Conservation (phyloP, 345 rosid genomes). For the Capsella bursapastoris region DNA sequence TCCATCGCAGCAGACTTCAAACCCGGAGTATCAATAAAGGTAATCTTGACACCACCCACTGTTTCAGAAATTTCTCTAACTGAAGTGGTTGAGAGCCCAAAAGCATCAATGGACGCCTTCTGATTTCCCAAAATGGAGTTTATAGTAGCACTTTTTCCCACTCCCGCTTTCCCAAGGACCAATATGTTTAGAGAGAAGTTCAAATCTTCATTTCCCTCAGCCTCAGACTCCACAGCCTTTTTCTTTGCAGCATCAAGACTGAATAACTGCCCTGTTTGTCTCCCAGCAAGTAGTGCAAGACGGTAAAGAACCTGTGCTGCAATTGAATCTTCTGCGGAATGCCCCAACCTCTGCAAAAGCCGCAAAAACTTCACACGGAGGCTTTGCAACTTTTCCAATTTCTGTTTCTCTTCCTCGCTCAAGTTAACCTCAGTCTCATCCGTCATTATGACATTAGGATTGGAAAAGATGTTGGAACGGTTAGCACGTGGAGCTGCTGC, state of each 20-base stretch:
- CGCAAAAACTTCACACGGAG: conserved; percentile 82
- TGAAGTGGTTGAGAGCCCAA: conserved; percentile 71
- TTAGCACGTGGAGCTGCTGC: conserved; percentile 67
- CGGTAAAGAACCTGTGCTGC: conserved; percentile 86
- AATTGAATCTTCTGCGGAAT: conserved; percentile 77
- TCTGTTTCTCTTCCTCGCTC: conserved; percentile 87
- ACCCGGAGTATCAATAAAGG: conserved; percentile 81
- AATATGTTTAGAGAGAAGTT: conserved; percentile 74
- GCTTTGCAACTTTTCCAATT: conserved; percentile 76
- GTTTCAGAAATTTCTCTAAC: conserved; percentile 73
- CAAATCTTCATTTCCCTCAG: conserved; percentile 64
- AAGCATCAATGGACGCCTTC: conserved; percentile 71
- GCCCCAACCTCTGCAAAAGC: conserved; percentile 80
- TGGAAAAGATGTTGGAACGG: conserved; percentile 61
- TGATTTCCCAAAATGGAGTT: conserved; percentile 86
- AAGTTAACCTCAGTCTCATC: conserved; percentile 61
- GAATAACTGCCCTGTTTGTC: conserved; percentile 69
- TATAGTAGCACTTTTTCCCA: conserved; percentile 93
- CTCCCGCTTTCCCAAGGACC: conserved; percentile 92
- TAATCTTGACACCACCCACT: conserved; percentile 71
- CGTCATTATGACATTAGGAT: conserved; percentile 49
- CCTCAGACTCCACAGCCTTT: conserved; percentile 74
- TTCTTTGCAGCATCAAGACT: conserved; percentile 82
- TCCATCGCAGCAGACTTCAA: conserved; percentile 83
- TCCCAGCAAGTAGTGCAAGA: conserved; percentile 73